Evolutionary conservation across 192 early-diverging fungal genomes (phyloP).

Genomic region (Backusella liffmaniae): DNA sequence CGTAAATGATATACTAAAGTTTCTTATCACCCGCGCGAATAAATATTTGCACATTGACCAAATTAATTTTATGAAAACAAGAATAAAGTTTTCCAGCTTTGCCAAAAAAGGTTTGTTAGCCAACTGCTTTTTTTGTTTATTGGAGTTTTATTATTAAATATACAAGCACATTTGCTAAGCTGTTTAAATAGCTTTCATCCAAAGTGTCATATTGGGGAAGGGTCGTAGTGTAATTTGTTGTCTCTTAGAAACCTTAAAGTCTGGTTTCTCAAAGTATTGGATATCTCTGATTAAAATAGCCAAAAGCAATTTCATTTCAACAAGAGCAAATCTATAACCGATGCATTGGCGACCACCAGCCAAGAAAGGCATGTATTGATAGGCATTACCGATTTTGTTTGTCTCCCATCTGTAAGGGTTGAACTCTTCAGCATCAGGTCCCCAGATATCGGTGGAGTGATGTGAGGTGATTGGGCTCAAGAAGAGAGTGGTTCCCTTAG

Average conservation of each 20-base stretch:
- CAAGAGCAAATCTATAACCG: slow-evolving; percentile 54
- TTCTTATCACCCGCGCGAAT: too few species aligned
- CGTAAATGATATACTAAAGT: too few species aligned
- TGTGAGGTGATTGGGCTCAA: slow-evolving; percentile 43
- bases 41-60: too few species aligned
- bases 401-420: slow-evolving; percentile 49
- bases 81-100: too few species aligned
- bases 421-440: slow-evolving; percentile 50
- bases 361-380: slow-evolving; percentile 49
- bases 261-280: slow-evolving; percentile 41
- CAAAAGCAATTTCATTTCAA: slow-evolving; percentile 56
- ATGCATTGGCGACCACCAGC: slow-evolving; percentile 56
- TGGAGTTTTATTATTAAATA: neutral
- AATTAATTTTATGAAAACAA: too few species aligned
- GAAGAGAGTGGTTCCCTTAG: slow-evolving; percentile 44
- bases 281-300: slow-evolving; percentile 43
- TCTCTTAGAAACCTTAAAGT: slow-evolving; percentile 41
- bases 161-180: neutral
- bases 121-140: neutral
- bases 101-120: too few species aligned
- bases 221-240: slow-evolving; percentile 48
- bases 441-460: slow-evolving; percentile 41
- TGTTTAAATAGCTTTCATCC: neutral
- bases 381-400: slow-evolving; percentile 34
- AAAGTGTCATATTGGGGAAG: slow-evolving; percentile 41